Percentiles rank a stretch among this genome's conserved stretches.
These are phyloP conservation scores for Fusarium irregulare DNA, from an alignment of 2,329 filamentous ascomycete genomes.

Conservation along the genomic window DNA sequence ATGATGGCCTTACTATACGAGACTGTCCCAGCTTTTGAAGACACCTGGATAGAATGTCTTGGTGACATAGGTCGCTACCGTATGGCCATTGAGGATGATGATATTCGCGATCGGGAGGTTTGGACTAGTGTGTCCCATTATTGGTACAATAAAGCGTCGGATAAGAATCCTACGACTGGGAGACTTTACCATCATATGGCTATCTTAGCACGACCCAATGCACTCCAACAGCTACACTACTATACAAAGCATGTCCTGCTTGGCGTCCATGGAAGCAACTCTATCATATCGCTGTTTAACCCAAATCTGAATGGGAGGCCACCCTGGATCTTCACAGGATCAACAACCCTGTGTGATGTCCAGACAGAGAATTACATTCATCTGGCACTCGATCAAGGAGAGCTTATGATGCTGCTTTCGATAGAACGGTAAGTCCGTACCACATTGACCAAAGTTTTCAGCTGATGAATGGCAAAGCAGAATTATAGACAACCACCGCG, in stretches of 20 bases:
- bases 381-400: no score
- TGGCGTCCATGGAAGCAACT: no score
- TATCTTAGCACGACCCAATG: conserved; percentile 77
- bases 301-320: no score
- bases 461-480: no score
- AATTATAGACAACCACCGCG: no score
- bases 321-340: no score
- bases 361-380: no score
- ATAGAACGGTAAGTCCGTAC: no score
- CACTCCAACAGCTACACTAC: conserved; percentile 76
- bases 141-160: conserved; percentile 87
- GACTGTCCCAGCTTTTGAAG: conserved; percentile 82
- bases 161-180: conserved; percentile 76
- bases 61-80: conserved; percentile 86
- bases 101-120: conserved; percentile 78
- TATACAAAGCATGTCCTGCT: conserved; percentile 61
- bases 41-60: conserved; percentile 94
- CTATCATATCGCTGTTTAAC: no score
- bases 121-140: conserved; percentile 82
- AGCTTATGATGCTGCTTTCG: no score
- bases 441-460: no score
- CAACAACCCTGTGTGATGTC: no score
- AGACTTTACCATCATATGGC: conserved; percentile 90
- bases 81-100: conserved; percentile 91
- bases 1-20: conserved; percentile 91